Evolutionary conservation across 2,329 filamentous ascomycete genomes (phyloP).

Genomic region (Pseudocercospora crystallina): DNA sequence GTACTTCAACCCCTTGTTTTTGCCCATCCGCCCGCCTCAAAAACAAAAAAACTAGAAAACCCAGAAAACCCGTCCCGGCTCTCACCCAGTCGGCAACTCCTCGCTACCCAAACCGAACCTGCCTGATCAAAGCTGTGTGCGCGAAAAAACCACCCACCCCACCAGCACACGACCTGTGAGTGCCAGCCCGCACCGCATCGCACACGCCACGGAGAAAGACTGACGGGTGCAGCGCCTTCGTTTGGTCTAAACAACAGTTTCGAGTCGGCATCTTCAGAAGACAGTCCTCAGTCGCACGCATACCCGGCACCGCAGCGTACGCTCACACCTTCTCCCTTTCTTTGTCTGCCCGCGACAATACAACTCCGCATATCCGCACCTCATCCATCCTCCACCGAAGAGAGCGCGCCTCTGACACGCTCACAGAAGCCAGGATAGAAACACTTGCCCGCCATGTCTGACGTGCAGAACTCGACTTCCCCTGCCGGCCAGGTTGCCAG

Average conservation of each 20-base stretch:
- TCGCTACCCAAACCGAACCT: neutral
- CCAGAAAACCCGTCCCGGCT: constrained; percentile 32
- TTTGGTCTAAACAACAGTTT: too few relatives aligned
- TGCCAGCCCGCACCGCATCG: neutral
- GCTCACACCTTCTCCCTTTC: neutral
- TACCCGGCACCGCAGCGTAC: neutral
- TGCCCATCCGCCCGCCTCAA: constrained; percentile 24
- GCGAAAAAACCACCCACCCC: constrained; percentile 3
- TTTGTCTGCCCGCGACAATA: constrained; percentile 16
- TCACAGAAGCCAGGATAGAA: constrained; percentile 11
- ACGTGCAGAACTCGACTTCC: constrained; percentile 48
- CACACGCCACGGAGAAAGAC: too few relatives aligned
- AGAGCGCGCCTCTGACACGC: constrained; percentile 15
- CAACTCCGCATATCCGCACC: constrained; percentile 7
- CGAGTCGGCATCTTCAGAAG: too few relatives aligned
- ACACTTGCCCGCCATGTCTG: constrained; percentile 35
- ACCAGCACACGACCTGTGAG: constrained; percentile 1
- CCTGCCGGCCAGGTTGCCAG: constrained; percentile 68
- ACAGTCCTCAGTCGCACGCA: too few relatives aligned
- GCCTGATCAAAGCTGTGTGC: neutral
- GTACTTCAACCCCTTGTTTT: constrained; percentile 15
- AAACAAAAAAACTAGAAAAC: constrained; percentile 42
- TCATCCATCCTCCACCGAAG: neutral
- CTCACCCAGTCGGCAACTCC: constrained; percentile 25
- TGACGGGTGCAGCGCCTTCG: too few relatives aligned